Base-by-base conservation (phyloP, 306 rosid species). In the Cicer arietinum region DNA sequence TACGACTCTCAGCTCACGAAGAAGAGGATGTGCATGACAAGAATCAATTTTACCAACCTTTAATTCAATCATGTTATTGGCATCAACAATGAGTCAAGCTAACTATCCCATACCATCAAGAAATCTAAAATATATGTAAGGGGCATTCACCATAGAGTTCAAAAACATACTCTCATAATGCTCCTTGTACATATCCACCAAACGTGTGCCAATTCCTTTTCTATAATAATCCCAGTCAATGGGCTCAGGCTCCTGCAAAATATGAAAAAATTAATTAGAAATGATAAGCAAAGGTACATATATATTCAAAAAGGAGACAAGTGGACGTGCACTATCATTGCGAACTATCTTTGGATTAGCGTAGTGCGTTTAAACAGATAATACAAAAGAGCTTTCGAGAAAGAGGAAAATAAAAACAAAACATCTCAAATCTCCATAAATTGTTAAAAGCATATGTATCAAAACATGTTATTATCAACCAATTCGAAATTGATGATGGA, bases 181-280 rank as follows among this genome's bases (percentile, higher is more conserved):
- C 83, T 92, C 97, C 80, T 95, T 95, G 89, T 95, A 95, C 96
- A 92, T 89, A 71, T 95, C 97, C 73, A 95, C 99, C 94, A 95
- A 83, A 51, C 98, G 96, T 18, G 97, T 70, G 22, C 99, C 99
- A 44, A 95, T 88, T 84, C 96, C 96, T 83, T 92, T 92, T 76
- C 99, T 95, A 40, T 95, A 95, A 48, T 92, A 88, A 20, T 92
- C 99, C 98, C 98, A 95, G 74, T 95, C 91, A 17, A 95, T 87
- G 68, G 99, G 99, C 79, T 92, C 99, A 73, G 99, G 99, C 76
- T 95, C 99, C 99, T 95, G 89, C 82, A 80, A 1, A 11, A 71
- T 63, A 66, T 8, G 46, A 77, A 65, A 51, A 69, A 75, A 37
- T 8, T 11, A 68, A n/a, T n/a, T 71, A 72, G 16, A 71, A 80